Base-by-base conservation (phyloP, 228 moss, liverwort and hornwort genomes). In the Sphagnum magellanicum region DNA sequence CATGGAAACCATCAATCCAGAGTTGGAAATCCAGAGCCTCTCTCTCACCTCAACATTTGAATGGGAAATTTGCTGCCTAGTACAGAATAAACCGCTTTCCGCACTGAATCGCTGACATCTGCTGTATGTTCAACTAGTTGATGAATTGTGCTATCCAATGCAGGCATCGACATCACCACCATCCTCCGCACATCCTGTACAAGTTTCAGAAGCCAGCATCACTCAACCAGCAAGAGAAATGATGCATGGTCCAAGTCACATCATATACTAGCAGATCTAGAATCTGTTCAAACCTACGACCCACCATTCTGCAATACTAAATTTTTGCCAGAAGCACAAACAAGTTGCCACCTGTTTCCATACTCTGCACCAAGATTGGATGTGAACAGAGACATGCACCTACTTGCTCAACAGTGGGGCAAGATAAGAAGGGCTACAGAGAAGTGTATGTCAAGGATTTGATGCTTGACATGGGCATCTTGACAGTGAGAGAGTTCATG, bases 141-240 rank as follows among this genome's bases (percentile, higher is more conserved):
- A 48, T 83, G 73, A 65, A 94, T 85, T 6, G 94, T 90, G 53
- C 76, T 85, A 66, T 82, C 79, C 16, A 90, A 77, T 10, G 90
- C 79, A 70, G 98, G 94, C 78, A 98, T 90, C 16, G 85, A 89
- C 77, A 89, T 74, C 0, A 98, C 79, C 60, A 98, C 94, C 88
- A 90, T 87, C 77, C 75, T 94, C 70, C 98, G 90, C 11, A 98
- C 94, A 74, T 98, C 98, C 94, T 94, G 88, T 64, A 75, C 61
- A 73, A 70, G 55, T 55, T 55, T 55, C 9, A 55, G 9, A 8
- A 55, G 8, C 55, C 55, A 55, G 55, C 55, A 55, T 8, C 55
- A 55, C 12, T 32, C 32, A 32, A 32, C 32, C 3, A 32, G 32
- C 32, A 32, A 32, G 32, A 32, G 32, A 32, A 32, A 32, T 32